phyloP scores from a whole-genome alignment of 352 stramenopile species.

The Pythium dissotocum region DNA sequence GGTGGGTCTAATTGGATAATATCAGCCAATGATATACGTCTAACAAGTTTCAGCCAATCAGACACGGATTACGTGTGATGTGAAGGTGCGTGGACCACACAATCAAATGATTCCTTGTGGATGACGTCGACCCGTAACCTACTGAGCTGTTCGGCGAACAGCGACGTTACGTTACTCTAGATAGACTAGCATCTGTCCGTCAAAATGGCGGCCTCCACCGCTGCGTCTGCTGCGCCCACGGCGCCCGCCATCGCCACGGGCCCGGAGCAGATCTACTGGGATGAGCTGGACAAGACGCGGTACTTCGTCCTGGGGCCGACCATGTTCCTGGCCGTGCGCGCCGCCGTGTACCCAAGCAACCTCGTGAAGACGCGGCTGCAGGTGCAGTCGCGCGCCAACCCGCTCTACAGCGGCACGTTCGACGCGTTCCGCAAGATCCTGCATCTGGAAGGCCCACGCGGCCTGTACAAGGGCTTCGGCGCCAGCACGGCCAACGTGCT shows the following conservation, averaged over 20 bases:
- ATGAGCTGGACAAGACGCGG: constrained; percentile 87
- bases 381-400: constrained; percentile 70
- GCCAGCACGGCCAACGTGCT: constrained; percentile 84
- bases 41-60: constrained; percentile 12
- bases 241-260: constrained; percentile 18
- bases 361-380: constrained; percentile 89
- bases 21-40: constrained; percentile 9
- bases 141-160: constrained; percentile 1
- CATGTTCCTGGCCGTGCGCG: constrained; percentile 81
- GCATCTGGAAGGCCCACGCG: constrained; percentile 67
- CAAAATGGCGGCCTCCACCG: constrained; percentile 2
- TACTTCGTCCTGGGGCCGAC: constrained; percentile 86
- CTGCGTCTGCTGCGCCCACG: background rate
- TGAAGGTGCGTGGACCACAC: constrained; percentile 12
- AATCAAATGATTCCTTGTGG: constrained; percentile 9
- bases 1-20: background rate
- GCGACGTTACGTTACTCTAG: background rate
- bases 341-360: constrained; percentile 85
- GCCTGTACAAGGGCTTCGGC: constrained; percentile 89
- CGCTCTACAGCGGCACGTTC: constrained; percentile 78
- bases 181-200: background rate
- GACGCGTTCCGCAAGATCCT: constrained; percentile 87
- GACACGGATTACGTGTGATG: background rate
- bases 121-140: constrained; percentile 13
- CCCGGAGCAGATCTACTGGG: constrained; percentile 87